Evolutionary conservation across 345 rosid genomes (phyloP), one percentile per base, ranked within the genome.

Genomic region (Eutrema yunnanense): DNA sequence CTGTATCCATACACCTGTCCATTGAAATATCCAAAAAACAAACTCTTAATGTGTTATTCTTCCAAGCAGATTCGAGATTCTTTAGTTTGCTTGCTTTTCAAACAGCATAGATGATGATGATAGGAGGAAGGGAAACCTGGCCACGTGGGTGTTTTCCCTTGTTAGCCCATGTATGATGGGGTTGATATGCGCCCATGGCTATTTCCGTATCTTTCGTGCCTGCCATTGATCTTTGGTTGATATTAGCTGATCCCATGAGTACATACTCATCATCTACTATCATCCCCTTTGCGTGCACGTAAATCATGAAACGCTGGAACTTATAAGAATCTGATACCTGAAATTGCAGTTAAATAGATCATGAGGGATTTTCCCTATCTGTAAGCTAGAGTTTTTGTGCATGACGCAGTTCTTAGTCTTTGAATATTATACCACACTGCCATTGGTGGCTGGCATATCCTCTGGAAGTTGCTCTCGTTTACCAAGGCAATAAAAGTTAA

Each of bases 121-220:
- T 8, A 53, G 48, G 42, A 36, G 8, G 52, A 54, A 53, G 30
- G 7, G 82, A 54, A 57, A 95, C 99, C 98, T 95, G 94, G 64
- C 96, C 98, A 27, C 38, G 81, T 5, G 98, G 99, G 71, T 82
- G 92, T 64, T 71, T 67, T 57, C 82, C 78, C 79, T 83, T 88
- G 56, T 65, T 2, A 44, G 73, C 66, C 87, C 97, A 90, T 8
- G 97, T 72, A 69, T 88, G 80, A 81, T 85, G 84, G 29, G 97
- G 99, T 77, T 95, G 99, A 75, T 95, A 95, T 9, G 96, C 91
- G 62, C 98, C 99, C 99, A 95, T 86, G 16, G 98, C 98, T 59
- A 88, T 88, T 82, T 92, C 98, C 0, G 98, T 86, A 73, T 92
- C 98, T 78, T 87, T 92, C 3, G 96, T 80, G 7, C 98, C 98